phyloP scores from a whole-genome alignment of 2,329 filamentous ascomycete species.

The Sphaerostilbella broomeana region DNA sequence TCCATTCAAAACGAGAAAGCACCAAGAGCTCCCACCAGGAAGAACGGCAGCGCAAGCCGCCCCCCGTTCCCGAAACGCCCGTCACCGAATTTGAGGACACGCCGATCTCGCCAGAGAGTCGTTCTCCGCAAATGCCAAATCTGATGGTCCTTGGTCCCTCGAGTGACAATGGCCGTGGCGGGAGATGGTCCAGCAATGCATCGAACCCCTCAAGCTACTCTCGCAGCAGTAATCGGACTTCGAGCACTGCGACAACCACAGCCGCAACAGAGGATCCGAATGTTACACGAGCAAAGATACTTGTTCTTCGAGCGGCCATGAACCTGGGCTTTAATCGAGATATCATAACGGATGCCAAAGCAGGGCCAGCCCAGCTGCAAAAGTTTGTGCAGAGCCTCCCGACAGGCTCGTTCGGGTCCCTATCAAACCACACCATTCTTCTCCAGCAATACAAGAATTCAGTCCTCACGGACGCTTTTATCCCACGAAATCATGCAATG shows the following conservation, averaged over 20 bases:
- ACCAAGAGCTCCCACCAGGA: conserved; percentile 40
- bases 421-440: conserved; percentile 62
- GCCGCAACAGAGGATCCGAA: conserved; percentile 67
- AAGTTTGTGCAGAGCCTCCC: conserved; percentile 71
- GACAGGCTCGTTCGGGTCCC: conserved; percentile 68
- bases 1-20: conserved; percentile 47
- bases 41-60: conserved; percentile 43
- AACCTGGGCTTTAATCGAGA: conserved; percentile 72
- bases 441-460: conserved; percentile 76
- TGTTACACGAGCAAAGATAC: conserved; percentile 66
- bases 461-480: conserved; percentile 62
- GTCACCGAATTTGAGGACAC: conserved; percentile 95
- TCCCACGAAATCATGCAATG: conserved; percentile 34
- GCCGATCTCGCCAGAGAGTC: conserved; percentile 72
- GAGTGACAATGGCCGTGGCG: conserved; percentile 51
- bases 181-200: conserved; percentile 75
- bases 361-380: conserved; percentile 53
- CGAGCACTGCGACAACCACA: conserved; percentile 66
- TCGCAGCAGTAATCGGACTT: conserved; percentile 58
- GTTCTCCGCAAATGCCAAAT: conserved; percentile 70
- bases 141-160: conserved; percentile 78
- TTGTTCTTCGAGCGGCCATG: conserved; percentile 79
- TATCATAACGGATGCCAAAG: conserved; percentile 36
- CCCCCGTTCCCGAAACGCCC: conserved; percentile 72
- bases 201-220: conserved; percentile 76